These are phyloP conservation scores for Passiflora organensis DNA, from an alignment of 345 rosid species.

Conservation along the genomic window DNA sequence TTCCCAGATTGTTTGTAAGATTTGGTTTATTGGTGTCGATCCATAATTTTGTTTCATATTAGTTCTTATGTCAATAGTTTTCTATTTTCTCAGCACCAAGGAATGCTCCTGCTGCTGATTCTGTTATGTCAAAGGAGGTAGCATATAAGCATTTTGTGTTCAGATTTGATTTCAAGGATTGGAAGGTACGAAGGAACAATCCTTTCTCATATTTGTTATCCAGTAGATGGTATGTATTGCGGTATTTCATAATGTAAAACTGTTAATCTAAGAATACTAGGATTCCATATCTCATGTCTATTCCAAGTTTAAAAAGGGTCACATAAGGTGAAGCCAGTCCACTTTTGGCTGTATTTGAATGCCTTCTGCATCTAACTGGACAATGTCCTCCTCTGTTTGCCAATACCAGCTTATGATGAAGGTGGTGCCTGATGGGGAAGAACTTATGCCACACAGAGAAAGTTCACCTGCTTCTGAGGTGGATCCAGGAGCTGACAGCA, in stretches of 20 bases:
- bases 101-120: conserved; percentile 66
- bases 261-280: not conserved
- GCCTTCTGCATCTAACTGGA: too few species aligned
- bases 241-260: not conserved
- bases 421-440: conserved; percentile 52
- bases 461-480: conserved; percentile 25
- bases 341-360: not conserved
- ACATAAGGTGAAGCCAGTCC: not conserved
- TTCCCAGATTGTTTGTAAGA: conserved; percentile 69
- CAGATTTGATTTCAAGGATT: conserved; percentile 79
- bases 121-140: conserved; percentile 56
- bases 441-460: conserved; percentile 66
- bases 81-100: conserved; percentile 49
- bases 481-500: conserved; percentile 21
- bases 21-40: conserved; percentile 5
- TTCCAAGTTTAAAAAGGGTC: not conserved
- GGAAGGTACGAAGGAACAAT: conserved; percentile 55
- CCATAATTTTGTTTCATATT: not conserved
- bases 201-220: too few species aligned
- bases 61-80: not conserved
- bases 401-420: conserved; percentile 45
- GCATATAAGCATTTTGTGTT: conserved; percentile 74
- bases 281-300: not conserved
- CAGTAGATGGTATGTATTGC: not conserved
- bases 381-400: not conserved